A percentile compares a stretch with the other conserved stretches of the same genome.
phyloP scores from a whole-genome alignment of 306 rosid species.

The Mimosa bimucronata region DNA sequence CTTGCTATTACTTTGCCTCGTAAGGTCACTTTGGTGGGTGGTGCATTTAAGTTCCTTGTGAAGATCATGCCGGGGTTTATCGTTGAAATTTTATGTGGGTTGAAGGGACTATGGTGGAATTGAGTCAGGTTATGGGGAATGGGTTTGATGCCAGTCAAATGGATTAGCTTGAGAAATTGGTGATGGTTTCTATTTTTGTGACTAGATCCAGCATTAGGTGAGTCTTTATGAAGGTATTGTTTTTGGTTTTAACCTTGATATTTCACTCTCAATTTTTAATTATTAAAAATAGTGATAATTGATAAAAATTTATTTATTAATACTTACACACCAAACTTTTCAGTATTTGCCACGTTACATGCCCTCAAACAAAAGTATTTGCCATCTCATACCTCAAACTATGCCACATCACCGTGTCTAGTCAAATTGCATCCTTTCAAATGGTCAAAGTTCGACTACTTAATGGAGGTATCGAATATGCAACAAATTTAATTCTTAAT shows the following conservation, averaged over 20 bases:
- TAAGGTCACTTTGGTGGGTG: constrained; percentile 46
- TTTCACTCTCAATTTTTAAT: too few relatives aligned
- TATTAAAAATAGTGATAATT: too few relatives aligned
- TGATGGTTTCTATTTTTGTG: constrained; percentile 73
- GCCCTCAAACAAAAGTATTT: too few relatives aligned
- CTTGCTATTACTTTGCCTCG: constrained; percentile 94
- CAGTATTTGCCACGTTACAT: too few relatives aligned
- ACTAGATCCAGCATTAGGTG: constrained; percentile 98
- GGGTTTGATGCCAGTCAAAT: constrained; percentile 73
- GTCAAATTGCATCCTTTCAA: too few relatives aligned
- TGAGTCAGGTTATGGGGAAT: constrained; percentile 75
- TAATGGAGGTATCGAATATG: too few relatives aligned
- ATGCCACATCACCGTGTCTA: too few relatives aligned
- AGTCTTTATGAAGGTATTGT: neutral
- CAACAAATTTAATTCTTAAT: too few relatives aligned
- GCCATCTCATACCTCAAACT: too few relatives aligned
- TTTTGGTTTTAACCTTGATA: neutral
- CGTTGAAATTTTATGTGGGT: constrained; percentile 76
- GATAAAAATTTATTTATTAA: too few relatives aligned
- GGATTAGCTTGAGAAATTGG: constrained; percentile 66
- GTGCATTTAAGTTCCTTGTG: constrained; percentile 82
- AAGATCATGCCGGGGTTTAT: constrained; percentile 82
- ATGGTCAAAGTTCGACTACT: too few relatives aligned
- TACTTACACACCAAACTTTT: too few relatives aligned
- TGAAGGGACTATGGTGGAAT: constrained; percentile 88